Base-by-base conservation (phyloP, 768 basidiomycete species). In the Infundibulicybe gibba region DNA sequence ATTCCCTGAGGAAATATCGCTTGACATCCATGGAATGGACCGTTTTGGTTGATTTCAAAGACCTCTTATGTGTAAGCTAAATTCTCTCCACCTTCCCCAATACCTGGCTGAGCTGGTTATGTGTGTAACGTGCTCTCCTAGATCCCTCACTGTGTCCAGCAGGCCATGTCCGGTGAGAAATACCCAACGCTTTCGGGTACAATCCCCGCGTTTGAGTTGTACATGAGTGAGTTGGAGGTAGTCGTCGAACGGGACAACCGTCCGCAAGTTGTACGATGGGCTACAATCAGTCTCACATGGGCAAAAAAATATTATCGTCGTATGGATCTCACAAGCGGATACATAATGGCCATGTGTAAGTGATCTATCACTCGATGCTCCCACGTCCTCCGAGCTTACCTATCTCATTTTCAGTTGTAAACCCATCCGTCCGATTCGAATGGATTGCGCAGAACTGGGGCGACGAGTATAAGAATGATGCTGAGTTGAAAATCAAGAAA, bases 371-470 rank as follows among this genome's bases (percentile, higher is more conserved):
- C 30, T 39, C 10, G 5, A 11, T n/a, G 5, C n/a, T n/a, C n/a
- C n/a, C n/a, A n/a, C n/a, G n/a, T n/a, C 32, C 37, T 32, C 9
- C 13, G 32, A 45, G n/a, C 5, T 10, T 16, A 13, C 25, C 30
- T 25, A 13, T 4, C 16, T 11, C 3, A 32, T 33, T 20, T n/a
- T 32, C 21, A 60, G 61, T 59, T 33, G 25, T 60, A 1, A 58
- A 60, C 38, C 58, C 57, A 14, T 45, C 43, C 21, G 51, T 49
- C 30, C 56, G 58, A 45, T 47, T 56, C 40, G 20, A 31, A 2
- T 58, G 55, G 54, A 48, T 58, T 12, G 35, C 50, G 21, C 33
- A 55, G 12, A 32, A 59, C 32, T 57, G 55, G 57, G 16, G 41
- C 2, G 20, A 5, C 2, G 42, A 45, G 0, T 51, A 57, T 39